Evolutionary conservation across 2,329 filamentous ascomycete species (phyloP).

Genomic region (Fusarium bactridioides): DNA sequence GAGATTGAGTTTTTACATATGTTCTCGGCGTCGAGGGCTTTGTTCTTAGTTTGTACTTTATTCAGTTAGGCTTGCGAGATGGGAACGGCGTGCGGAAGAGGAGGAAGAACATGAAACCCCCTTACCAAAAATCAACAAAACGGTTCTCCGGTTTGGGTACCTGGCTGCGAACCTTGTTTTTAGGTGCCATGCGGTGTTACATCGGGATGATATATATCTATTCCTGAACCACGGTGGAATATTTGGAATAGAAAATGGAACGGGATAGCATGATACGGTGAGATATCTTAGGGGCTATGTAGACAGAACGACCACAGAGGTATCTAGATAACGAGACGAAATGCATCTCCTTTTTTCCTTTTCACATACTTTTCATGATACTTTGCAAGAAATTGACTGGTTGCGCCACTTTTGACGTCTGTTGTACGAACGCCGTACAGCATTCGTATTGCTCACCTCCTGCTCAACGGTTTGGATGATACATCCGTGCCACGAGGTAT

Average conservation of each 20-base stretch:
- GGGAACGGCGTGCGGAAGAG: slow-evolving; percentile 6
- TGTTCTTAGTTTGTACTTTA: slow-evolving; percentile 35
- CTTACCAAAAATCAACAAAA: neutral
- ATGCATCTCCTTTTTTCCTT: slow-evolving; percentile 24
- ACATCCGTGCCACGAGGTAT: slow-evolving; percentile 4
- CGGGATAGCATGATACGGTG: neutral
- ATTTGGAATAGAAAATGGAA: slow-evolving; percentile 20
- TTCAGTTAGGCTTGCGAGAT: slow-evolving; percentile 27
- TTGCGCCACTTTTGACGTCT: slow-evolving; percentile 33
- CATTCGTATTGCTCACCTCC: slow-evolving; percentile 32
- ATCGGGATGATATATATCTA: slow-evolving; percentile 29
- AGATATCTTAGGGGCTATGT: slow-evolving; percentile 12
- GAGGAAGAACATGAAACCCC: neutral
- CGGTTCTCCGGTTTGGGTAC: slow-evolving; percentile 23
- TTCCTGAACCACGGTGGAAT: neutral
- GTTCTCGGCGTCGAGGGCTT: neutral
- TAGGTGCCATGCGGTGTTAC: slow-evolving; percentile 37
- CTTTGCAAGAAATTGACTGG: neutral
- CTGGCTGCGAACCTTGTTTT: slow-evolving; percentile 32
- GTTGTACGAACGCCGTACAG: slow-evolving; percentile 30
- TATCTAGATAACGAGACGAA: slow-evolving; percentile 31
- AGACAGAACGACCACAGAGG: slow-evolving; percentile 7
- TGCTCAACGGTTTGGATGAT: slow-evolving; percentile 4
- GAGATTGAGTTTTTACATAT: slow-evolving; percentile 11
- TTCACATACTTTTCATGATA: neutral